Conservation (phyloP, 306 rosid genomes). For the Dryas octopetala region DNA sequence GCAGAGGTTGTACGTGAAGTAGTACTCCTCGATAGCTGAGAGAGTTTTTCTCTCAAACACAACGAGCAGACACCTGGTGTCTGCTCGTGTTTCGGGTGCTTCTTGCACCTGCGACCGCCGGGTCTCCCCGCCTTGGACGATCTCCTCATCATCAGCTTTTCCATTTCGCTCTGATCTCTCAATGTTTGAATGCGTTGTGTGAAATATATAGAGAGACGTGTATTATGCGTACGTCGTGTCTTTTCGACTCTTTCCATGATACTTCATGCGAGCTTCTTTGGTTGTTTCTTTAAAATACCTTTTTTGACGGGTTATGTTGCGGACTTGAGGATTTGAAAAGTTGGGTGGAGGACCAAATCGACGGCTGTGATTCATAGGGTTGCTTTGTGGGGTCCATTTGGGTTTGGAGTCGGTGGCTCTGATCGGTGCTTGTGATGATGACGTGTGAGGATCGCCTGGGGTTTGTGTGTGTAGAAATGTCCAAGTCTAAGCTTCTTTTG, state of each 20-base stretch:
- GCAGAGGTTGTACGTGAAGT: conserved; percentile 13
- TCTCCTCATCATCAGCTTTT: conserved; percentile 18
- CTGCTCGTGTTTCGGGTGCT: conserved; percentile 78
- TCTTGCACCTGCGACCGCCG: conserved; percentile 45
- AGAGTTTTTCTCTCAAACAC: conserved; percentile 61
- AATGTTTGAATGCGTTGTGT: conserved; percentile 1
- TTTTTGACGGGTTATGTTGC: conserved; percentile 52
- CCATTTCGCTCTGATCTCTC: conserved; percentile 26
- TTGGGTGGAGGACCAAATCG: conserved; percentile 27
- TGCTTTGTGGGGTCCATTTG: conserved; percentile 18
- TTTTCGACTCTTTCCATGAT: conserved; percentile 30
- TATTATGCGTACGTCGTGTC: too few species aligned
- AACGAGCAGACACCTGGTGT: conserved; percentile 84
- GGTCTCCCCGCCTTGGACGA: conserved; percentile 30
- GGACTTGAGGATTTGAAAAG: conserved; percentile 23
- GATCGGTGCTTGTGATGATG: conserved; percentile 13
- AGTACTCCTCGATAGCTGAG: conserved; percentile 25
- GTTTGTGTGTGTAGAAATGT: not conserved
- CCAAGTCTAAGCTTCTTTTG: not conserved
- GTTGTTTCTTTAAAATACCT: conserved; percentile 29
- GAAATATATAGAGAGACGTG: conserved; percentile 26
- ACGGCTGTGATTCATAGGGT: conserved; percentile 41
- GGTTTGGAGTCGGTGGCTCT: conserved; percentile 28
- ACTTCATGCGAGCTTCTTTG: conserved; percentile 45
- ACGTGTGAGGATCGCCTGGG: conserved; percentile 8